Percentiles rank a stretch among this genome's conserved stretches.
Evolutionary conservation across 164 flowering plant genomes (phyloP).

Genomic region (Dillenia suffruticosa): DNA sequence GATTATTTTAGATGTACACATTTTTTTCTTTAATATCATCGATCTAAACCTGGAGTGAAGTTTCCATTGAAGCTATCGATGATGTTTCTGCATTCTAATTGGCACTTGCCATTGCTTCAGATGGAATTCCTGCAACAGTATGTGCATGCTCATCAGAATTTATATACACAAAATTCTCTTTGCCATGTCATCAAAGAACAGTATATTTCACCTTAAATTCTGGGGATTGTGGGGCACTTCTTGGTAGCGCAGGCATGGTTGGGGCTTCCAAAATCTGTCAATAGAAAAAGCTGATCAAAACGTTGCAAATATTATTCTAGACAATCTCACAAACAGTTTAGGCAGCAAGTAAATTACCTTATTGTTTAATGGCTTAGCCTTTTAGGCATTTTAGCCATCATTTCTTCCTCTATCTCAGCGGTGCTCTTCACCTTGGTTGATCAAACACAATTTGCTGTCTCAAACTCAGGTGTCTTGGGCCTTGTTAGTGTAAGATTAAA

Average conservation of each 20-base stretch:
- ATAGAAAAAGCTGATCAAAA: background rate
- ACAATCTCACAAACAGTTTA: background rate
- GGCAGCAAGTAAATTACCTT: conserved; percentile 36
- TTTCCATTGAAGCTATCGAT: conserved; percentile 52
- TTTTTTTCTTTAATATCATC: no score
- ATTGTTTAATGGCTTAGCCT: conserved; percentile 87
- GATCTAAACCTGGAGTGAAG: conserved; percentile 43
- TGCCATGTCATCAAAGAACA: background rate
- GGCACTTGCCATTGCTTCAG: conserved; percentile 79
- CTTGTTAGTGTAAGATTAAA: conserved; percentile 72
- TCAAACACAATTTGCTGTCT: conserved; percentile 74
- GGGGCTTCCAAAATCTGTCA: conserved; percentile 76
- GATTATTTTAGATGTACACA: no score
- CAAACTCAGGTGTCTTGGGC: conserved; percentile 85
- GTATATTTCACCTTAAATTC: conserved; percentile 66
- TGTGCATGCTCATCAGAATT: no score
- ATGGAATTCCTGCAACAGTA: conserved; percentile 69
- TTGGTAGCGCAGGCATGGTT: conserved; percentile 54
- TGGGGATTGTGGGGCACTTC: conserved; percentile 71
- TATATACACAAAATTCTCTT: no score
- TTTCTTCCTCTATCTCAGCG: conserved; percentile 91
- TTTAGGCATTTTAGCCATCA: conserved; percentile 96
- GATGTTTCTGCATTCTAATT: conserved; percentile 63
- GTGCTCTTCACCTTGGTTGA: conserved; percentile 67
- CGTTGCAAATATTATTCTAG: background rate